These are phyloP conservation scores for Iris macrosiphon DNA, from an alignment of 106 monocot species.

Conservation along the genomic window DNA sequence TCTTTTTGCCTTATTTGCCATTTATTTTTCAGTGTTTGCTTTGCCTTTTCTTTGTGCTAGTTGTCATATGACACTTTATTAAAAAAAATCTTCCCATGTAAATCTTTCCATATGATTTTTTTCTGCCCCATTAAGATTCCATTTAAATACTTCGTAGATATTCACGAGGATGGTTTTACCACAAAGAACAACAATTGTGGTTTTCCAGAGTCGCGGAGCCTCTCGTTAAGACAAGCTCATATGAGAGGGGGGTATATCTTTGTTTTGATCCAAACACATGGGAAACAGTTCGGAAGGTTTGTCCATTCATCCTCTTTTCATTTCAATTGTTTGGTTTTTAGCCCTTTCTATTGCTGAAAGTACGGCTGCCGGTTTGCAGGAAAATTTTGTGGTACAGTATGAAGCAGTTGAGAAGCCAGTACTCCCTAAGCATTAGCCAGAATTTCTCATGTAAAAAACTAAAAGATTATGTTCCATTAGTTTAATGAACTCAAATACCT, in stretches of 20 bases:
- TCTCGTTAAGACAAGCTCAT: constrained; percentile 55
- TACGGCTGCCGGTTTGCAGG: constrained; percentile 34
- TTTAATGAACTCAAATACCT: not conserved
- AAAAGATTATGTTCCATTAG: not conserved
- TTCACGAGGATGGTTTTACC: constrained; percentile 75
- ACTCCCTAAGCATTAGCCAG: constrained; percentile 39
- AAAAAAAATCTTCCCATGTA: too few species aligned
- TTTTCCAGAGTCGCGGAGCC: constrained; percentile 65
- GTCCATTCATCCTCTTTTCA: not conserved
- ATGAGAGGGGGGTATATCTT: constrained; percentile 71
- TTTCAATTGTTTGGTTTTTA: not conserved
- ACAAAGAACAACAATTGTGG: constrained; percentile 68
- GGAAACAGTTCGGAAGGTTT: constrained; percentile 72
- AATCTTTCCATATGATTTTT: not conserved
- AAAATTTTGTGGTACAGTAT: constrained; percentile 70
- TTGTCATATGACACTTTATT: too few species aligned
- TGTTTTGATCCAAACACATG: constrained; percentile 69
- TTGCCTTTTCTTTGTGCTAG: too few species aligned
- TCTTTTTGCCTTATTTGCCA: not conserved
- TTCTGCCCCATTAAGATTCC: not conserved
- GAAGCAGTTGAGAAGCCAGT: constrained; percentile 71
- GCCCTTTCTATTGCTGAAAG: not conserved
- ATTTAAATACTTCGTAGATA: constrained; percentile 29
- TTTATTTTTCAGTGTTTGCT: too few species aligned
- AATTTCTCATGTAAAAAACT: constrained; percentile 8